These are phyloP conservation scores for Dactylellina drechsleri DNA, from an alignment of 2,329 filamentous ascomycete species.

Conservation along the genomic window DNA sequence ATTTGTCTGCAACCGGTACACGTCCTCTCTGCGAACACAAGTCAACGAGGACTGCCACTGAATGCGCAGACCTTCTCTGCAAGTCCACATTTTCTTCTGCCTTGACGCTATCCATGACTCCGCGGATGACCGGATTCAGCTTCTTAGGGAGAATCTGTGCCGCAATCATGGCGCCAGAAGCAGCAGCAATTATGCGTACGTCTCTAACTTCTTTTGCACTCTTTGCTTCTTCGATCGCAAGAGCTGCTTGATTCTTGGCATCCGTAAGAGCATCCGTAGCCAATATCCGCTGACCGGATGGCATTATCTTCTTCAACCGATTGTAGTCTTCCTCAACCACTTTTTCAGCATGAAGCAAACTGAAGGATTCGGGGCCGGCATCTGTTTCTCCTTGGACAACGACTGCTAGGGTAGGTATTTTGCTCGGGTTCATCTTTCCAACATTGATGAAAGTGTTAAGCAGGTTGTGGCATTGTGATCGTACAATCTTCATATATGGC, in stretches of 20 bases:
- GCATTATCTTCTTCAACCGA: slow-evolving; percentile 84
- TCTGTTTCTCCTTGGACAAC: slow-evolving; percentile 93
- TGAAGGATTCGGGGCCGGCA: slow-evolving; percentile 92
- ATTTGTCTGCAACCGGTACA: slow-evolving; percentile 88
- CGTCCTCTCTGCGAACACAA: slow-evolving; percentile 83
- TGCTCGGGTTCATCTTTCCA: slow-evolving; percentile 79
- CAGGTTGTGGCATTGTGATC: slow-evolving; percentile 89
- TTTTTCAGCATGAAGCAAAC: slow-evolving; percentile 85
- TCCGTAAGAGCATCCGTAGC: slow-evolving; percentile 81
- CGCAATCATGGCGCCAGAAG: slow-evolving; percentile 87
- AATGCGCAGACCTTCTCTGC: slow-evolving; percentile 84
- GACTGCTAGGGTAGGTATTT: slow-evolving; percentile 82
- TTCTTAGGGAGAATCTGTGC: slow-evolving; percentile 91
- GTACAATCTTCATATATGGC: slow-evolving; percentile 85
- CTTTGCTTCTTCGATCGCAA: slow-evolving; percentile 82
- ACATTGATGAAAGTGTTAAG: slow-evolving; percentile 91
- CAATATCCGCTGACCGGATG: slow-evolving; percentile 86
- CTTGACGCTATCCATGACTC: slow-evolving; percentile 98
- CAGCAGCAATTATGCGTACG: slow-evolving; percentile 83
- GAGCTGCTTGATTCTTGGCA: slow-evolving; percentile 74
- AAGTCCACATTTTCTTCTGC: slow-evolving; percentile 89
- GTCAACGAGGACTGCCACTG: slow-evolving; percentile 85
- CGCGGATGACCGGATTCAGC: slow-evolving; percentile 90
- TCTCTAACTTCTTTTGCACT: slow-evolving; percentile 82
- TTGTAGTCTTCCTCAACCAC: slow-evolving; percentile 88